These are phyloP conservation scores for Leucosporidium scottii DNA, from an alignment of 768 basidiomycete species.

Conservation along the genomic window DNA sequence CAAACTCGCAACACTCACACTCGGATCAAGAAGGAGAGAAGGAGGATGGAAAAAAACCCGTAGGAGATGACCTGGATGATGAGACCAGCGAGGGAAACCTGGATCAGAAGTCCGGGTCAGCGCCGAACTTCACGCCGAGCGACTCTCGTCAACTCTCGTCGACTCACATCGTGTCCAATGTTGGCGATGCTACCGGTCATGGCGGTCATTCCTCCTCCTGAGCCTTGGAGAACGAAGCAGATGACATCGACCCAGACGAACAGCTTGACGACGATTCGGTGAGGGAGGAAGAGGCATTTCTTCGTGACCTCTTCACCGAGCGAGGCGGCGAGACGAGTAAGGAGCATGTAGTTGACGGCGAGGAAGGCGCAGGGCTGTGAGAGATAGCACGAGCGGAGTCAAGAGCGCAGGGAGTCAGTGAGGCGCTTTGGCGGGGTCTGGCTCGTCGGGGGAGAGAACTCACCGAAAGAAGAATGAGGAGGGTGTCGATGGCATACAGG, in stretches of 20 bases:
- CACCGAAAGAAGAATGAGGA: too few relatives aligned
- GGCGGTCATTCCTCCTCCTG: constrained; percentile 38
- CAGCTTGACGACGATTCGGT: constrained; percentile 49
- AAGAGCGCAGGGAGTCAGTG: too few relatives aligned
- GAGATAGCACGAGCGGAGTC: too few relatives aligned
- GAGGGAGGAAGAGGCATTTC: constrained; percentile 12
- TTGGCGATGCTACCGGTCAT: constrained; percentile 12
- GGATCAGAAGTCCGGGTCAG: background rate
- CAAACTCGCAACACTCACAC: constrained; percentile 11
- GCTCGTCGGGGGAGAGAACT: too few relatives aligned
- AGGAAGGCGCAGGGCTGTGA: constrained; percentile 61
- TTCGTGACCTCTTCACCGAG: constrained; percentile 39
- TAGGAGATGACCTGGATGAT: background rate
- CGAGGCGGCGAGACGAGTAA: constrained; percentile 55
- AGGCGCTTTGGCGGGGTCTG: too few relatives aligned
- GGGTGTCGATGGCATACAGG: too few relatives aligned
- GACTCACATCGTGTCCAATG: constrained; percentile 24
- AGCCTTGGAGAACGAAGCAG: constrained; percentile 60
- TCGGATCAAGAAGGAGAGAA: constrained; percentile 6
- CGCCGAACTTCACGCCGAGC: background rate
- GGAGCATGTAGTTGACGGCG: constrained; percentile 55
- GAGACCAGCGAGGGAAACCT: constrained; percentile 8
- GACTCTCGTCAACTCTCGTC: background rate
- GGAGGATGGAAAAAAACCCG: background rate
- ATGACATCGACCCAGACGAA: constrained; percentile 60